Conservation (phyloP, 768 basidiomycete species). For the Lyophyllum atratum region DNA sequence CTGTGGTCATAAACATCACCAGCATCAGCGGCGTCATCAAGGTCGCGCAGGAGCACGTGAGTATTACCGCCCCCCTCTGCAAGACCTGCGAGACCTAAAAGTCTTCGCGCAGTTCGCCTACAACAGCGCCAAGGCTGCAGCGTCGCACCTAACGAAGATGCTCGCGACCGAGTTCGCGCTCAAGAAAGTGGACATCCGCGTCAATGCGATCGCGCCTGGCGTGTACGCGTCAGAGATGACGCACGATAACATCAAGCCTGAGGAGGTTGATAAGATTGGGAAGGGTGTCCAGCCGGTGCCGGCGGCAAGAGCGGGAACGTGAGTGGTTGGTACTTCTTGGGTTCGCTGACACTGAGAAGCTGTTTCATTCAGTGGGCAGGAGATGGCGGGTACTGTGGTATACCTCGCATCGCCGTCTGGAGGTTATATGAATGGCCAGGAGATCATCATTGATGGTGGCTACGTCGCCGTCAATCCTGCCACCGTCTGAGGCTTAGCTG, state of each 20-base stretch:
- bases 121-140: constrained; percentile 80
- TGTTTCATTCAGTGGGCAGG: constrained; percentile 49
- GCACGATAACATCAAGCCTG: constrained; percentile 38
- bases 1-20: constrained; percentile 75
- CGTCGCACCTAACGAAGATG: constrained; percentile 75
- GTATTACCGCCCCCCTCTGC: constrained; percentile 23
- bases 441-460: constrained; percentile 77
- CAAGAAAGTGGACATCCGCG: constrained; percentile 66
- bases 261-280: constrained; percentile 48
- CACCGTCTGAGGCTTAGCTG: constrained; percentile 27
- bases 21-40: constrained; percentile 75
- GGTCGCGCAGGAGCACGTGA: constrained; percentile 76
- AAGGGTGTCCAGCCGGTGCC: constrained; percentile 62
- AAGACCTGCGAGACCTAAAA: not conserved
- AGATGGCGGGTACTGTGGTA: constrained; percentile 77
- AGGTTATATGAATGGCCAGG: constrained; percentile 76
- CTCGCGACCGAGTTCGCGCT: constrained; percentile 75
- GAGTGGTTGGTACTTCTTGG: constrained; percentile 4
- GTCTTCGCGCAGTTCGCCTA: constrained; percentile 65
- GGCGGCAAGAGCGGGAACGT: constrained; percentile 43
- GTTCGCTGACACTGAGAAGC: not conserved
- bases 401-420: constrained; percentile 77
- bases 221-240: constrained; percentile 82
- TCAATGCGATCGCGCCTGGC: constrained; percentile 76
- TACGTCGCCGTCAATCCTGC: constrained; percentile 74